Evolutionary conservation across 768 basidiomycete species (phyloP), one percentile per base, ranked within the genome.

Genomic region (Saitozyma sp.): DNA sequence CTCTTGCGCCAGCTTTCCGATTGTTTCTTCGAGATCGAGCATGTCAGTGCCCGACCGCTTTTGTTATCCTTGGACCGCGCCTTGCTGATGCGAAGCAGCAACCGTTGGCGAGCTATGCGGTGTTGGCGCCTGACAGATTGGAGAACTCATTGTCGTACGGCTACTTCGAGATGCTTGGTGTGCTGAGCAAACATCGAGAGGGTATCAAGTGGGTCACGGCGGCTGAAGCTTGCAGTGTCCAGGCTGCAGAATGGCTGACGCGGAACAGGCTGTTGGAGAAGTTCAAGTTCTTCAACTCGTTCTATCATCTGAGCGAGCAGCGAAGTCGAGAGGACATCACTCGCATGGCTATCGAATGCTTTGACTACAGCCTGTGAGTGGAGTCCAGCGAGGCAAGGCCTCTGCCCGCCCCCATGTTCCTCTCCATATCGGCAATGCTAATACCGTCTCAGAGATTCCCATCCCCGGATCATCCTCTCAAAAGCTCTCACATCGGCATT

Each of bases 131-230:
- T 75, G 84, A 87, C 67, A 84, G 91, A 8, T 84, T 97, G 53
- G 83, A 88, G 46, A 87, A 88, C 16, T 92, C 92, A 0, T 80
- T 99, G 69, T 91, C 91, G 0, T 89, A 86, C 69, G 95, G 93
- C 0, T 98, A 98, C 78, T 86, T 99, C 67, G 92, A 96, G 71
- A 93, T 99, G 88, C 84, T 99, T 3, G 95, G 95, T 8, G 88
- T 86, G 0, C 82, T 99, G 51, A 95, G 91, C 81, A 92, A 89
- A 73, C 86, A 88, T 65, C 84, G 87, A 53, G 91, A 96, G 52
- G 96, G 96, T 29, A 85, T 94, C 20, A 89, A 91, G 93, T 94
- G 76, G 68, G 89, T 81, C 17, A 11, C 17, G 38, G 9, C 42
- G 48, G 20, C 13, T 10, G 19, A 2, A 58, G 29, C 29, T 29